These are phyloP conservation scores for Giardia muris DNA, from an alignment of 208 protist species.

Conservation along the genomic window DNA sequence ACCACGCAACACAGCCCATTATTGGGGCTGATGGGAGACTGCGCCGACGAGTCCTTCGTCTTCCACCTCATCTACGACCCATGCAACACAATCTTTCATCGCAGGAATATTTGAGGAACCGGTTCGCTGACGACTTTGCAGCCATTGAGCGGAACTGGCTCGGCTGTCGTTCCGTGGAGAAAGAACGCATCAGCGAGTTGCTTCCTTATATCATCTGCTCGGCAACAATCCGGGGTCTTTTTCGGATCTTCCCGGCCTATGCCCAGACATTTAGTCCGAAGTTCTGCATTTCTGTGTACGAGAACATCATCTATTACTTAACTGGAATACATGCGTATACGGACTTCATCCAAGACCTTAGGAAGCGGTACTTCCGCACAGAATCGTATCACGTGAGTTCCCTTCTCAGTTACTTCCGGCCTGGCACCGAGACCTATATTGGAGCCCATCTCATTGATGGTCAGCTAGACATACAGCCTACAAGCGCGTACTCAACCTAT, in stretches of 20 bases:
- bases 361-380: background rate
- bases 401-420: background rate
- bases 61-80: background rate
- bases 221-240: background rate
- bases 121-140: background rate
- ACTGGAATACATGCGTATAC: background rate
- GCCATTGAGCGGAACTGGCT: background rate
- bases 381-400: background rate
- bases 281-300: background rate
- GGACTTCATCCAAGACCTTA: background rate
- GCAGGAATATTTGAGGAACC: background rate
- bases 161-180: background rate
- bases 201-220: background rate
- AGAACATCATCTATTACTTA: background rate
- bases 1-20: background rate
- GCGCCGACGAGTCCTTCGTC: background rate
- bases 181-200: background rate
- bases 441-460: background rate
- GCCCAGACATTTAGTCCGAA: background rate
- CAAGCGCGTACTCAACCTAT: too few species aligned
- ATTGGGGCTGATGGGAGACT: background rate
- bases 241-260: background rate
- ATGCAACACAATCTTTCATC: background rate
- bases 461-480: too few species aligned
- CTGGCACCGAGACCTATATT: background rate